Conservation (phyloP, 345 rosid genomes). For the Erysimum cheiranthoides region DNA sequence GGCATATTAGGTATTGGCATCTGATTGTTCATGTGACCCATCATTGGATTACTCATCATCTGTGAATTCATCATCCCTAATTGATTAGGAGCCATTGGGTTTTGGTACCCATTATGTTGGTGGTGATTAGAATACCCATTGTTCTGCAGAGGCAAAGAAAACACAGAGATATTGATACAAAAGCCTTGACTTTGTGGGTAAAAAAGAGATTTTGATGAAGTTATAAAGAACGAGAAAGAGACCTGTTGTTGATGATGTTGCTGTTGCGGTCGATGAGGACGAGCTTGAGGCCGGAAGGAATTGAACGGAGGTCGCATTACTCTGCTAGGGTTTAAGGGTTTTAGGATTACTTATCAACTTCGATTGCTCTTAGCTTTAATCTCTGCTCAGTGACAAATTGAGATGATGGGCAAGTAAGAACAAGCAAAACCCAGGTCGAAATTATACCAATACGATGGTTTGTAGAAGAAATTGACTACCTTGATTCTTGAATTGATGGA, state of each 20-base stretch:
- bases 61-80: slow-evolving; percentile 51
- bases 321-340: slow-evolving; percentile 38
- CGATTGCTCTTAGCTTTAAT: background rate
- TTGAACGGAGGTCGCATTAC: slow-evolving; percentile 47
- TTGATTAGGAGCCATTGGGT: slow-evolving; percentile 42
- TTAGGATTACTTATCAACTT: slow-evolving; percentile 23
- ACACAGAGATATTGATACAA: background rate
- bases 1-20: slow-evolving; percentile 34
- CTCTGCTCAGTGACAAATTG: background rate
- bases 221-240: slow-evolving; percentile 7
- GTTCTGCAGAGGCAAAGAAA: slow-evolving; percentile 33
- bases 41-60: slow-evolving; percentile 48
- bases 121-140: slow-evolving; percentile 32
- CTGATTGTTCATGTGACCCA: slow-evolving; percentile 49
- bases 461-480: slow-evolving; percentile 6
- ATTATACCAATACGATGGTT: background rate
- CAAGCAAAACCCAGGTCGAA: background rate
- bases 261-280: slow-evolving; percentile 34
- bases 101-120: slow-evolving; percentile 40
- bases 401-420: slow-evolving; percentile 5
- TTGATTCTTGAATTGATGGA: background rate
- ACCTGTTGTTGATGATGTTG: slow-evolving; percentile 45
- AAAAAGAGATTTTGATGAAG: background rate
- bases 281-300: slow-evolving; percentile 35
- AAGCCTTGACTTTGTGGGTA: background rate